phyloP scores from a whole-genome alignment of 768 basidiomycete species.

The Pseudohyphozyma bogoriensis region DNA sequence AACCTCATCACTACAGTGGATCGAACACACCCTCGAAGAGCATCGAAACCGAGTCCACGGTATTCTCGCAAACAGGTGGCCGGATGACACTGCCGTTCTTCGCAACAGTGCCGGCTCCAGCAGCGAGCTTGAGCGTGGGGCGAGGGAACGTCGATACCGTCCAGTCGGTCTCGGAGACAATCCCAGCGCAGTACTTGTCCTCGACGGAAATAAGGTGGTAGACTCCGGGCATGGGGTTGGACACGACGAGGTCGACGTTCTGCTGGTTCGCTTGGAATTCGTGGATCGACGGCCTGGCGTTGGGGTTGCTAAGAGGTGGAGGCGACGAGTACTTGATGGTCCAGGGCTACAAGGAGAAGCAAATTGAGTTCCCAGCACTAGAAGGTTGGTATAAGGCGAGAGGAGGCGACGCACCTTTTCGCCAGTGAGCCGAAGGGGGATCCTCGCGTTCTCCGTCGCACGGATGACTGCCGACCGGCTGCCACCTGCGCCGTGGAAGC shows the following conservation, averaged over 20 bases:
- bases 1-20: not conserved
- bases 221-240: conserved; percentile 27
- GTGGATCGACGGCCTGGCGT: not conserved
- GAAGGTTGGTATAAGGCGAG: not conserved
- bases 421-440: conserved; percentile 81
- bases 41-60: conserved; percentile 7
- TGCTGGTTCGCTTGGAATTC: conserved; percentile 4
- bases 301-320: not conserved
- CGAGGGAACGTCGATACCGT: conserved; percentile 67
- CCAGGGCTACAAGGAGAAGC: conserved; percentile 62
- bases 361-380: too few relatives aligned
- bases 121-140: conserved; percentile 61
- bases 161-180: conserved; percentile 53
- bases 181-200: conserved; percentile 78
- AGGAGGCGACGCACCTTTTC: conserved; percentile 55
- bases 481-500: conserved; percentile 47
- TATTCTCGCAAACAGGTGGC: conserved; percentile 10
- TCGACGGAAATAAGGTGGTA: conserved; percentile 47
- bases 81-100: conserved; percentile 18
- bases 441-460: conserved; percentile 58
- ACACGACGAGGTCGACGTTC: conserved; percentile 18
- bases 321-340: conserved; percentile 55
- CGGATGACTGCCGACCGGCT: conserved; percentile 54
- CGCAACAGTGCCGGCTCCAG: conserved; percentile 13
- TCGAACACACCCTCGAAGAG: not conserved